These are phyloP conservation scores for Alternaria angustiovoidea DNA, from an alignment of 2,329 filamentous ascomycete species.

Conservation along the genomic window DNA sequence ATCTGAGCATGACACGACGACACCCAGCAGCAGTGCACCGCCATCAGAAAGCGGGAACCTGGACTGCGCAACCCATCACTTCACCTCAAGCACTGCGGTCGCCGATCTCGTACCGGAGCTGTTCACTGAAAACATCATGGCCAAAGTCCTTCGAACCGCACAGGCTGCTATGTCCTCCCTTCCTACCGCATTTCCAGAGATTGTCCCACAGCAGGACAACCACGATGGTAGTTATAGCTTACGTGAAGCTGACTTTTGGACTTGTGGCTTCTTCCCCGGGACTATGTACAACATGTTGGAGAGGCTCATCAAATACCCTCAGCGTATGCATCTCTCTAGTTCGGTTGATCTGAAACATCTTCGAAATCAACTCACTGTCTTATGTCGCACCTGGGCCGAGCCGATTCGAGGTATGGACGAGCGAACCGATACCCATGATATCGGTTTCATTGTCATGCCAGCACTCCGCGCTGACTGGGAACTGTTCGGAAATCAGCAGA, in stretches of 20 bases:
- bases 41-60: background rate
- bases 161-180: constrained; percentile 19
- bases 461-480: constrained; percentile 53
- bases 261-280: constrained; percentile 60
- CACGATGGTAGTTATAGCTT: constrained; percentile 49
- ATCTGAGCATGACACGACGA: background rate
- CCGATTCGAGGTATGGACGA: constrained; percentile 47
- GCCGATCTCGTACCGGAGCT: constrained; percentile 15
- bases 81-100: background rate
- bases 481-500: constrained; percentile 48
- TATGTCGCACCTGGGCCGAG: constrained; percentile 51
- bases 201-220: constrained; percentile 20
- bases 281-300: constrained; percentile 55
- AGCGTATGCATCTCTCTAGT: constrained; percentile 16
- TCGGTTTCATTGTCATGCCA: constrained; percentile 57
- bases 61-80: background rate
- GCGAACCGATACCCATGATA: constrained; percentile 52
- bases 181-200: constrained; percentile 28
- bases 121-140: constrained; percentile 28
- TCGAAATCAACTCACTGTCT: constrained; percentile 14
- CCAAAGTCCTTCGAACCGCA: constrained; percentile 28
- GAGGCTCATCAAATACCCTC: constrained; percentile 39
- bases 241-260: constrained; percentile 57
- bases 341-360: constrained; percentile 12
- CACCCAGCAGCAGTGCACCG: background rate